Percentiles rank a stretch among this genome's conserved stretches.
Evolutionary conservation across 306 rosid genomes (phyloP).

Genomic region (Acmispon strigosus): DNA sequence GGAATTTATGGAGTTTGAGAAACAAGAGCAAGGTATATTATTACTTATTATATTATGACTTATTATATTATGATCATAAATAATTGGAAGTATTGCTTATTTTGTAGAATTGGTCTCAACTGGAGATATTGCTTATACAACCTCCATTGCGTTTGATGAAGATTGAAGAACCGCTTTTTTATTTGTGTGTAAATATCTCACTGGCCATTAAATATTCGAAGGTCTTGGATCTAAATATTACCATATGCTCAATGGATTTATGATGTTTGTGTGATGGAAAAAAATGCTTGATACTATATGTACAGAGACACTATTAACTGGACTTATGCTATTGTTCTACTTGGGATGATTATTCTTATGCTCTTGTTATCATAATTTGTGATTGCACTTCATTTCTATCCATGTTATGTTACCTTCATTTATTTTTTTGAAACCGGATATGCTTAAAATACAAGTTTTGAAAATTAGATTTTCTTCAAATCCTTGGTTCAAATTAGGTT

Average conservation of each 20-base stretch:
- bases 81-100: no score
- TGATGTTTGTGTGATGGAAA: background rate
- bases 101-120: no score
- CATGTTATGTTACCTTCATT: background rate
- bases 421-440: constrained; percentile 1
- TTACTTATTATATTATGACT: no score
- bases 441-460: no score
- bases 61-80: no score
- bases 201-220: background rate
- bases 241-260: background rate
- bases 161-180: no score
- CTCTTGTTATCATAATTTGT: constrained; percentile 7
- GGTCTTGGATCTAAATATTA: background rate
- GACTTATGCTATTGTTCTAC: background rate
- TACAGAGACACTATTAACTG: background rate
- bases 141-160: no score
- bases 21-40: no score
- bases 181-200: background rate
- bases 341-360: background rate
- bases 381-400: constrained; percentile 8
- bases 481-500: no score
- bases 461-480: no score
- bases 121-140: no score
- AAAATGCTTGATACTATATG: background rate
- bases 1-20: no score